phyloP scores from a whole-genome alignment of 2,329 filamentous ascomycete genomes.

The Acephala macrosclerotiorum region DNA sequence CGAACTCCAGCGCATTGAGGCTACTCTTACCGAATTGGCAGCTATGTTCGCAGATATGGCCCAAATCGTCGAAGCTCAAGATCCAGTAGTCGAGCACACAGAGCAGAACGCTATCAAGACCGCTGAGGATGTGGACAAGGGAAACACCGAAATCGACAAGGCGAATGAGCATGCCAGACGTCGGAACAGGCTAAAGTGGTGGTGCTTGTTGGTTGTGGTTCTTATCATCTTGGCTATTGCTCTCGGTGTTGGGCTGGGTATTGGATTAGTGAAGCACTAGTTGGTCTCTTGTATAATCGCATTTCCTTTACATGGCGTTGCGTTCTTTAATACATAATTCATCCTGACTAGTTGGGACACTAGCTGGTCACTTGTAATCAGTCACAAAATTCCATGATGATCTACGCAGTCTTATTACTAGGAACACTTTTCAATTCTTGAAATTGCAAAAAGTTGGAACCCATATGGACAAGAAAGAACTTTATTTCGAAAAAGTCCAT shows the following conservation, averaged over 20 bases:
- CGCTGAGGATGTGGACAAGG: conserved; percentile 70
- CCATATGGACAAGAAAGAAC: not conserved
- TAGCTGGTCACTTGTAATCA: conserved; percentile 7
- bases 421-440: not conserved
- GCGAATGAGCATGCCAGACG: conserved; percentile 72
- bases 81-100: conserved; percentile 65
- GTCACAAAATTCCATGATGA: not conserved
- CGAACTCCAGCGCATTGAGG: conserved; percentile 82
- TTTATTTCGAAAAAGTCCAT: not conserved
- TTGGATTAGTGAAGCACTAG: conserved; percentile 37
- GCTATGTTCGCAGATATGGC: conserved; percentile 78
- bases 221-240: conserved; percentile 66
- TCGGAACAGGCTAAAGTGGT: conserved; percentile 83
- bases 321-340: not conserved
- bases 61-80: conserved; percentile 76
- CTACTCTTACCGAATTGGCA: conserved; percentile 74
- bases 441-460: not conserved
- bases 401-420: not conserved
- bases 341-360: not conserved
- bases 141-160: conserved; percentile 72
- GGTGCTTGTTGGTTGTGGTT: conserved; percentile 69
- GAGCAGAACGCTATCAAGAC: conserved; percentile 73
- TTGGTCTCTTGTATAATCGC: conserved; percentile 8
- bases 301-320: conserved; percentile 14
- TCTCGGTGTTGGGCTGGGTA: conserved; percentile 55